phyloP scores from a whole-genome alignment of 2,329 filamentous ascomycete species.

The Colletotrichum costaricense region DNA sequence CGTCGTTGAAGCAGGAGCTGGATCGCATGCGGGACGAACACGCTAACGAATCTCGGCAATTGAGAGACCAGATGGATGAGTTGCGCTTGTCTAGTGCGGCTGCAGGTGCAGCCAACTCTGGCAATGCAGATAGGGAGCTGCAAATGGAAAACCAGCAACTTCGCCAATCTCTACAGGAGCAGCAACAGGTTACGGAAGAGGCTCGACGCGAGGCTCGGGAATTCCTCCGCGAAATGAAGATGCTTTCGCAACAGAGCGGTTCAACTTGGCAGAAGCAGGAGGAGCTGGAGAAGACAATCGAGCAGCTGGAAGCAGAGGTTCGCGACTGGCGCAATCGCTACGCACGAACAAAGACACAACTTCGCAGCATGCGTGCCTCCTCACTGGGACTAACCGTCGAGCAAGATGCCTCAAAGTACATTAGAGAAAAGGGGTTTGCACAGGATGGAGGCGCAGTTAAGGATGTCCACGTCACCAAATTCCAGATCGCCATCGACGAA shows the following conservation, averaged over 20 bases:
- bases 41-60: constrained; percentile 68
- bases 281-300: constrained; percentile 78
- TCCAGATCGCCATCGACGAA: constrained; percentile 94
- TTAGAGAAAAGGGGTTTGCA: constrained; percentile 75
- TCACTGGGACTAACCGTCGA: constrained; percentile 79
- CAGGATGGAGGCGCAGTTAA: constrained; percentile 83
- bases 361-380: constrained; percentile 82
- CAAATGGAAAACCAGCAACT: constrained; percentile 77
- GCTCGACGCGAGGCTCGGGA: constrained; percentile 85
- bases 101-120: constrained; percentile 38
- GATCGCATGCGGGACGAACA: constrained; percentile 79
- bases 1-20: constrained; percentile 82
- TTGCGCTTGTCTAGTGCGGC: constrained; percentile 48
- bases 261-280: constrained; percentile 85
- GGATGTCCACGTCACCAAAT: constrained; percentile 93
- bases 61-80: constrained; percentile 73
- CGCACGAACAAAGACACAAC: constrained; percentile 86
- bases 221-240: constrained; percentile 90
- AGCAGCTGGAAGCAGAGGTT: constrained; percentile 83
- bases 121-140: constrained; percentile 62
- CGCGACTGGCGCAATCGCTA: constrained; percentile 93
- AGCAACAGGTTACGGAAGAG: constrained; percentile 86
- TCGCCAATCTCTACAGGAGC: constrained; percentile 73
- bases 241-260: constrained; percentile 83
- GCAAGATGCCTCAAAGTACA: constrained; percentile 75